Evolutionary conservation across 179 eudicot species (phyloP), one percentile per base, ranked within the genome.

Genomic region (Gypsophila paniculata): DNA sequence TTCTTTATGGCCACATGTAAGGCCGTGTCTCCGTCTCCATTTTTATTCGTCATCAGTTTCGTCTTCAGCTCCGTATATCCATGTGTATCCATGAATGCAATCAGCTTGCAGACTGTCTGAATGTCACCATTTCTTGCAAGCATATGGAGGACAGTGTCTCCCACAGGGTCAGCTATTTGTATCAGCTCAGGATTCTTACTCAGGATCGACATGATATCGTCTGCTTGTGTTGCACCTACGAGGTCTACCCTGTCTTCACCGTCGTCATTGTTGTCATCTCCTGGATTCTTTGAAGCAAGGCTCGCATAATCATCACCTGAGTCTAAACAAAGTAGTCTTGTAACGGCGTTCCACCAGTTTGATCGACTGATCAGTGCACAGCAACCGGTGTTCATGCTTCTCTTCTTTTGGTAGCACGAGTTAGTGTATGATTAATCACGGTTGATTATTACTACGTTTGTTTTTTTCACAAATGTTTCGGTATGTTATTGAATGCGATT

Each of bases 1-100:
- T 70, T 70, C 73, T 70, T 29, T 7, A 54, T 8, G 18, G 73
- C 63, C 10, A 70, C 17, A 61, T 54, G 73, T 44, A 70, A 54
- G 34, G 73, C 15, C 5, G 63, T 70, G 19, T 55, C 64, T 21
- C 63, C 64, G 14, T 70, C 8, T 10, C 14, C 52, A 11, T 70
- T 55, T n/a, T 0, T 4, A 19, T 55, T 12, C 26, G 1, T 11
- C 19, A 55, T 23, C 19, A 55, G 49, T n/a, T n/a, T n/a, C 8
- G 4, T 12, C 22, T 34, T 19, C 63, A 70, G 9, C 0, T 17
- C 11, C 26, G 18, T 11, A 0, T 15, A 8, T 23, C 15, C 8
- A 21, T 7, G 2, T 22, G 48, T 5, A 39, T 38, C 14, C 23
- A 26, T 15, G 4, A 70, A 57, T 57, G 26, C 23, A 21, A 57